phyloP scores from a whole-genome alignment of 805 yeast genomes.

The Saccharomycopsis capsularis region DNA sequence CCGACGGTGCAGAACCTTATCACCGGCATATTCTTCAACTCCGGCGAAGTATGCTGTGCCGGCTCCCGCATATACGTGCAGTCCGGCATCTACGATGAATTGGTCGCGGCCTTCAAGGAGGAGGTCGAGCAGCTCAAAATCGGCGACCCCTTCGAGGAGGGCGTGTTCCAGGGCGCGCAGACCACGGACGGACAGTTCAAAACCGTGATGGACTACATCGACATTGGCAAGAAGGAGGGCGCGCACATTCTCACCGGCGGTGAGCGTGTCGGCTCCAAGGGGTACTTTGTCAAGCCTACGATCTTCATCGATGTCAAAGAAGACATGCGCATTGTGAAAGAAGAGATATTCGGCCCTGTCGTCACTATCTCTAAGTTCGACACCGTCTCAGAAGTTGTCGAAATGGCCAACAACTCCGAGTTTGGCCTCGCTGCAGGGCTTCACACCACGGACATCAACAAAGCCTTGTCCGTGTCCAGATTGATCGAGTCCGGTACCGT shows the following conservation, averaged over 20 bases:
- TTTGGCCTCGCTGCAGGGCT: conserved; percentile 92
- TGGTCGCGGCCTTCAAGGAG: conserved; percentile 50
- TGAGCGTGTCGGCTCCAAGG: conserved; percentile 51
- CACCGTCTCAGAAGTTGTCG: conserved; percentile 74
- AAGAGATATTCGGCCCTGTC: conserved; percentile 89
- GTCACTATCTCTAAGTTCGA: conserved; percentile 76
- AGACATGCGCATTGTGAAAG: conserved; percentile 61
- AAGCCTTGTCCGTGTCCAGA: conserved; percentile 68
- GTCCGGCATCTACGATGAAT: conserved; percentile 73
- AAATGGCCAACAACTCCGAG: conserved; percentile 68
- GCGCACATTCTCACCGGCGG: conserved; percentile 72
- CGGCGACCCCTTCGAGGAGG: conserved; percentile 81
- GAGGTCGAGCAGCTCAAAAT: conserved; percentile 52
- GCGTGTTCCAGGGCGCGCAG: conserved; percentile 86
- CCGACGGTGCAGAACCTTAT: conserved; percentile 70
- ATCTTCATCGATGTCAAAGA: conserved; percentile 65
- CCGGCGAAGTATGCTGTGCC: conserved; percentile 95
- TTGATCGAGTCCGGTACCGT: conserved; percentile 81
- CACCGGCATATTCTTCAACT: conserved; percentile 82
- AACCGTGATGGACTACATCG: conserved; percentile 69
- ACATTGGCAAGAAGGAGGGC: conserved; percentile 76
- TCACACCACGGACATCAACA: conserved; percentile 68
- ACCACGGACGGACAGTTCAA: conserved; percentile 74
- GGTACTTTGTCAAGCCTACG: conserved; percentile 68
- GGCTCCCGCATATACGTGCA: conserved; percentile 89